These are phyloP conservation scores for Penicillium samsonianum DNA, from an alignment of 495 filamentous ascomycete species.

Conservation along the genomic window DNA sequence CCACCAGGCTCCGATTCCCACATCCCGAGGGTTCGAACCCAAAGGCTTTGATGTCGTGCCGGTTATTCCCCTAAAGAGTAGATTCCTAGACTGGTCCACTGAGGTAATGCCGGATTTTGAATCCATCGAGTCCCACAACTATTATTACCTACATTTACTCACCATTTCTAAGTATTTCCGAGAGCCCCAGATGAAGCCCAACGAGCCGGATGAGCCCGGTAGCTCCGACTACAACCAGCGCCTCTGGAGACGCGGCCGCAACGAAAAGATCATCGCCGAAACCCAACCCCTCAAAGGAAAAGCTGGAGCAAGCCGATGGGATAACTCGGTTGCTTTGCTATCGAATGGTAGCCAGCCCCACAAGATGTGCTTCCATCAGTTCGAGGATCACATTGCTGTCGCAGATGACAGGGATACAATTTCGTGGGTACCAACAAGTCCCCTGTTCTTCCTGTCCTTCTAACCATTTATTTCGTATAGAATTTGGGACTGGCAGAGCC, in stretches of 20 bases:
- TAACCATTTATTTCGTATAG: conserved; percentile 43
- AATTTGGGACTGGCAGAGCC: conserved; percentile 89
- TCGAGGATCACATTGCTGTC: conserved; percentile 93
- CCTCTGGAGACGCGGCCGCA: conserved; percentile 88
- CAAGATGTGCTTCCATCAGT: conserved; percentile 96
- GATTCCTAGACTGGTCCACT: conserved; percentile 91
- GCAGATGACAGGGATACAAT: conserved; percentile 89
- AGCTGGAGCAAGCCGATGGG: conserved; percentile 82
- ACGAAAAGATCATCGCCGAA: conserved; percentile 85
- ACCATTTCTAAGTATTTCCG: conserved; percentile 74
- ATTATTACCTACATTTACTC: conserved; percentile 31
- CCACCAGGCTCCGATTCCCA: conserved; percentile 72
- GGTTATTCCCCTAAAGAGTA: conserved; percentile 71
- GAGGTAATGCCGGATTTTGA: conserved; percentile 56
- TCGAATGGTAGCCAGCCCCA: conserved; percentile 84
- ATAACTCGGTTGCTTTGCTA: conserved; percentile 71
- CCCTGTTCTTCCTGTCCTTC: conserved; percentile 3
- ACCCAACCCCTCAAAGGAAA: conserved; percentile 91
- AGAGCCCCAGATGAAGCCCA: conserved; percentile 97
- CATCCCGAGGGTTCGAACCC: conserved; percentile 68
- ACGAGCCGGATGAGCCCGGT: conserved; percentile 93
- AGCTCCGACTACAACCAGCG: conserved; percentile 96
- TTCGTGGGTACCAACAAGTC: conserved; percentile 46
- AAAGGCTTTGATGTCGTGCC: conserved; percentile 57
- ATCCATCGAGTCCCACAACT: conserved; percentile 5